Evolutionary conservation across 768 basidiomycete genomes (phyloP), one percentile per base, ranked within the genome.

Genomic region (Lactarius vividus): DNA sequence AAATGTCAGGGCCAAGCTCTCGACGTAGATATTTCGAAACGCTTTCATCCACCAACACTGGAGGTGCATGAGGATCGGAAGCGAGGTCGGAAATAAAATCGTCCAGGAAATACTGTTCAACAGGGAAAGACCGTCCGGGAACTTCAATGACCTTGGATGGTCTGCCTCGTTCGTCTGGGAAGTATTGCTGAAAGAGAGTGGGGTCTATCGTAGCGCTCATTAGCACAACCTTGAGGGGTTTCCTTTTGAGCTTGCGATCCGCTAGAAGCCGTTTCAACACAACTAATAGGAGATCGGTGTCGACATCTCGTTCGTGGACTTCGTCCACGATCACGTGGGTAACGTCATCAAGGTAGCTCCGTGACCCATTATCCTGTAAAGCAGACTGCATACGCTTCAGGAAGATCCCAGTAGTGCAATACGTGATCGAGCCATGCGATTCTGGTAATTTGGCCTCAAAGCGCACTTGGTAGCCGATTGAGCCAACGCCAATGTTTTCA

Each of bases 181-280:
- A 98, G 78, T 98, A 98, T 13, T 83, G 78, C 73, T 91, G 88
- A 84, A 97, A 98, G 29, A 96, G 82, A 0, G 84, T 84, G 10
- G 95, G 91, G 71, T 97, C 92, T 73, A 98, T 93, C 53, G 96
- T 98, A 10, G 96, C 96, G 72, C 92, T 96, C 95, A 98, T 97
- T 63, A 98, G 83, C 52, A 97, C 77, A 69, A 98, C 81, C 75
- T 94, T 95, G 75, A 98, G 77, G 3, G 91, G 87, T 56, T 87
- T 84, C 13, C 84, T 82, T 68, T 84, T 83, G 7, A 84, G 79
- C 73, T 84, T 88, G 70, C 94, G 85, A 64, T 93, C 88, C 7
- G 82, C 84, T 72, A 96, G 76, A 28, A 96, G 76, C 28, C 92
- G 85, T 75, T 96, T 95, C 62, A 98, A 82, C 6, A 95, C 92